phyloP scores from a whole-genome alignment of 371 early-diverging fungal genomes.

The Apophysomyces elegans region DNA sequence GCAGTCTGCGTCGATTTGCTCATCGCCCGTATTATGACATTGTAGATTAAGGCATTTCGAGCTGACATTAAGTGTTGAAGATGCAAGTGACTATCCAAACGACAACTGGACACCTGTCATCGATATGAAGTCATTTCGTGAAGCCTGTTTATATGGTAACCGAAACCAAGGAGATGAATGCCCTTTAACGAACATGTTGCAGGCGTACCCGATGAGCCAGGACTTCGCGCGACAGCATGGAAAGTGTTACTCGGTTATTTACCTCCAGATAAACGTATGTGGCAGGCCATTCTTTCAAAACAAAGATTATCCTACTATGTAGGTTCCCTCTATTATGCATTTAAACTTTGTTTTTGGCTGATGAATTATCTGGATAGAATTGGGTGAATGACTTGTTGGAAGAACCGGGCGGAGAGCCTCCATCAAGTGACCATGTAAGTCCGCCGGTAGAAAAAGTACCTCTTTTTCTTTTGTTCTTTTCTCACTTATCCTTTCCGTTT shows the following conservation, averaged over 20 bases:
- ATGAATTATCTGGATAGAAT: slow-evolving; percentile 28
- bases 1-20: slow-evolving; percentile 2
- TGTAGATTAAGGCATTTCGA: slow-evolving; percentile 48
- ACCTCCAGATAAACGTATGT: slow-evolving; percentile 74
- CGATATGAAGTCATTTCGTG: slow-evolving; percentile 54
- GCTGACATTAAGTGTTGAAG: slow-evolving; percentile 31
- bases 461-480: slow-evolving; percentile 6
- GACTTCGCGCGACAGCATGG: slow-evolving; percentile 72
- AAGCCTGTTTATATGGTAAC: slow-evolving; percentile 57
- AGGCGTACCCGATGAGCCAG: slow-evolving; percentile 79
- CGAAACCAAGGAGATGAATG: neutral
- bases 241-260: slow-evolving; percentile 77
- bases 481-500: no score
- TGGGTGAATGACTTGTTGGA: slow-evolving; percentile 63
- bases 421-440: slow-evolving; percentile 48
- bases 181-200: neutral
- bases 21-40: neutral
- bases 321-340: slow-evolving; percentile 13
- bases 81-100: slow-evolving; percentile 23
- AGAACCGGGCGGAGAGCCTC: slow-evolving; percentile 54
- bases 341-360: neutral
- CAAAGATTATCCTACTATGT: slow-evolving; percentile 71
- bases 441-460: neutral
- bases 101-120: slow-evolving; percentile 46
- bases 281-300: slow-evolving; percentile 56